phyloP scores from a whole-genome alignment of 129 eudicot species.

The Lactuca sativa region DNA sequence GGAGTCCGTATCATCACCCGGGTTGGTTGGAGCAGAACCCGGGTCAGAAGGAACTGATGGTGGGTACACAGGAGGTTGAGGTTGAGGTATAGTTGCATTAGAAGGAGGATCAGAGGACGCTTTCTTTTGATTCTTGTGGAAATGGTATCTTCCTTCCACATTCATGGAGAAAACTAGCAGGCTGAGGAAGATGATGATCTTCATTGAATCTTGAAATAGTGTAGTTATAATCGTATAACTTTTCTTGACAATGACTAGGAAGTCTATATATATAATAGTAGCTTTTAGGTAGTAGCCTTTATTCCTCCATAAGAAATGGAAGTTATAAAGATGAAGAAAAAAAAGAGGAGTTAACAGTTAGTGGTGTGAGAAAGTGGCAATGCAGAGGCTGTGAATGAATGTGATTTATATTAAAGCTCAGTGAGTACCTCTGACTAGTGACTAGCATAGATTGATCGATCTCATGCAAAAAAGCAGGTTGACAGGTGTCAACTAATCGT shows the following conservation, averaged over 20 bases:
- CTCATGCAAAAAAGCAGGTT: slow-evolving; percentile 19
- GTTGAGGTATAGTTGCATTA: not conserved
- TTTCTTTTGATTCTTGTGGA: slow-evolving; percentile 31
- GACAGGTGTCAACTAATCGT: slow-evolving; percentile 44
- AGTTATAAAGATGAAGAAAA: not conserved
- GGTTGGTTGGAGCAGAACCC: slow-evolving; percentile 29
- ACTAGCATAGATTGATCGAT: not conserved
- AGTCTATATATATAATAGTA: not conserved
- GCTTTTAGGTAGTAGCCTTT: no score
- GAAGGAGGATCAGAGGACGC: not conserved
- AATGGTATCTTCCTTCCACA: slow-evolving; percentile 42
- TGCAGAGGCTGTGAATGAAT: slow-evolving; percentile 42
- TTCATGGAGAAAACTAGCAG: slow-evolving; percentile 25
- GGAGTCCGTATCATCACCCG: slow-evolving; percentile 1
- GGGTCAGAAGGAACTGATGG: slow-evolving; percentile 32
- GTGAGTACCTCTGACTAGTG: not conserved
- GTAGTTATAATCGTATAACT: not conserved
- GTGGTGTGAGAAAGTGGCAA: slow-evolving; percentile 17
- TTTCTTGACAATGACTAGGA: not conserved
- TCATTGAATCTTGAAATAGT: not conserved
- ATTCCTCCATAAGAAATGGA: not conserved
- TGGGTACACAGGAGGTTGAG: slow-evolving; percentile 43
- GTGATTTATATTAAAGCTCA: slow-evolving; percentile 38
- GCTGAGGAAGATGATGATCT: not conserved
- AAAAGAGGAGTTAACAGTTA: slow-evolving; percentile 27